Conservation (phyloP, 192 early-diverging fungal genomes). For the Gigaspora rosea region DNA sequence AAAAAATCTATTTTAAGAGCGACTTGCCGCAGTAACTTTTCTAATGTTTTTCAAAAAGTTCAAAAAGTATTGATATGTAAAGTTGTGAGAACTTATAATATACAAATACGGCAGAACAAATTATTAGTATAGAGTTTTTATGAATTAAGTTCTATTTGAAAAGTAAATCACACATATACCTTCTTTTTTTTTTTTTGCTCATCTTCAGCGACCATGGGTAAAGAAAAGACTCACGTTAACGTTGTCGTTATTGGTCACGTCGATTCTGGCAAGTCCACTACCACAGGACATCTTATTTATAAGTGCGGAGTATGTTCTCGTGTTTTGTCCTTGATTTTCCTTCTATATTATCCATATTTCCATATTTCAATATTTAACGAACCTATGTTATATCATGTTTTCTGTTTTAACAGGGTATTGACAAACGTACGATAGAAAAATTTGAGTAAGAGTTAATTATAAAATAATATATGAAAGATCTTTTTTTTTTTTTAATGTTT, state of each 20-base stretch:
- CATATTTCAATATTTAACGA: not conserved
- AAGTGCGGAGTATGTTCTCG: slow-evolving; percentile 85
- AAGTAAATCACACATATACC: not conserved
- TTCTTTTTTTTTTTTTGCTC: not conserved
- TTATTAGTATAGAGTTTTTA: too few relatives aligned
- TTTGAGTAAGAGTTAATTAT: slow-evolving; percentile 54
- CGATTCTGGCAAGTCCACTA: slow-evolving; percentile 99
- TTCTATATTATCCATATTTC: not conserved
- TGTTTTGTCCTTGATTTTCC: not conserved
- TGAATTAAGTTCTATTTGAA: too few relatives aligned
- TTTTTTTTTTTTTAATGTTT: not conserved
- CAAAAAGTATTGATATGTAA: too few relatives aligned
- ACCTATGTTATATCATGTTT: not conserved
- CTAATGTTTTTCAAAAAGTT: too few relatives aligned
- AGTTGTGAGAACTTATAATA: too few relatives aligned
- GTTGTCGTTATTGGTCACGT: slow-evolving; percentile 99
- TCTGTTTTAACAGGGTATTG: slow-evolving; percentile 60
- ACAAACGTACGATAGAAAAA: slow-evolving; percentile 95
- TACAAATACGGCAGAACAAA: too few relatives aligned
- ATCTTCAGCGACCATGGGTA: slow-evolving; percentile 41
- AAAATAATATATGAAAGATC: not conserved
- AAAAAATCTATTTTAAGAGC: not conserved
- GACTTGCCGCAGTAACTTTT: not conserved
- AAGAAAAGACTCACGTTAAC: slow-evolving; percentile 92
- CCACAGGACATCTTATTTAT: slow-evolving; percentile 99